Evolutionary conservation across 164 flowering plant genomes (phyloP).

Genomic region (Vitis labrusca): DNA sequence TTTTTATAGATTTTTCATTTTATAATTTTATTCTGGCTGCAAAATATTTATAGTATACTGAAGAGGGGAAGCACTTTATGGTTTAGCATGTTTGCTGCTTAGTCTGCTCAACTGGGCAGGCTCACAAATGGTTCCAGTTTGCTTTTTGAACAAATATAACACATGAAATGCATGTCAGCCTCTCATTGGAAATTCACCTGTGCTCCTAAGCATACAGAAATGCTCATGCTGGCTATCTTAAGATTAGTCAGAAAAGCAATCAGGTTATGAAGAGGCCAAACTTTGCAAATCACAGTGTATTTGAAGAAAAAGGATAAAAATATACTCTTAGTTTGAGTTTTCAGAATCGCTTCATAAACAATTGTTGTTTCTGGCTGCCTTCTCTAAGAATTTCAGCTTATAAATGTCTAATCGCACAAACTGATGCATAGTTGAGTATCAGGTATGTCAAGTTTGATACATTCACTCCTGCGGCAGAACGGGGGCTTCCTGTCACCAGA

Average conservation of each 20-base stretch:
- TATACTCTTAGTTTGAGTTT: neutral
- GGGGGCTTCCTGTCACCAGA: slow-evolving; percentile 95
- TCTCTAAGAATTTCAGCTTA: neutral
- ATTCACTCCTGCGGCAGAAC: slow-evolving; percentile 91
- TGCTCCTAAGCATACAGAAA: neutral
- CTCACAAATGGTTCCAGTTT: too few species aligned
- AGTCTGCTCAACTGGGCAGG: too few species aligned
- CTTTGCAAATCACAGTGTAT: too few species aligned
- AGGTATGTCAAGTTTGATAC: slow-evolving; percentile 98
- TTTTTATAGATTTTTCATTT: too few species aligned
- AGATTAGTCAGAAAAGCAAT: too few species aligned
- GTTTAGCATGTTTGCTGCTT: too few species aligned
- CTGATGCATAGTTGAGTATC: slow-evolving; percentile 23
- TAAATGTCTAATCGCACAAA: neutral
- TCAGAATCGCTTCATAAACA: neutral
- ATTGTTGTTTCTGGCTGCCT: neutral
- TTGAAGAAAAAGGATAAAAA: neutral
- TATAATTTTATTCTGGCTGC: too few species aligned
- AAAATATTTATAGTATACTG: too few species aligned
- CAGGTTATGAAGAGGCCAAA: too few species aligned
- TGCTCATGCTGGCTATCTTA: neutral
- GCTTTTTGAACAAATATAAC: neutral
- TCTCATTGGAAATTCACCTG: neutral
- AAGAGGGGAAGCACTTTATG: too few species aligned
- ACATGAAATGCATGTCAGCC: neutral